phyloP scores from a whole-genome alignment of 805 yeast genomes.

The Phaffomyces antillensis region DNA sequence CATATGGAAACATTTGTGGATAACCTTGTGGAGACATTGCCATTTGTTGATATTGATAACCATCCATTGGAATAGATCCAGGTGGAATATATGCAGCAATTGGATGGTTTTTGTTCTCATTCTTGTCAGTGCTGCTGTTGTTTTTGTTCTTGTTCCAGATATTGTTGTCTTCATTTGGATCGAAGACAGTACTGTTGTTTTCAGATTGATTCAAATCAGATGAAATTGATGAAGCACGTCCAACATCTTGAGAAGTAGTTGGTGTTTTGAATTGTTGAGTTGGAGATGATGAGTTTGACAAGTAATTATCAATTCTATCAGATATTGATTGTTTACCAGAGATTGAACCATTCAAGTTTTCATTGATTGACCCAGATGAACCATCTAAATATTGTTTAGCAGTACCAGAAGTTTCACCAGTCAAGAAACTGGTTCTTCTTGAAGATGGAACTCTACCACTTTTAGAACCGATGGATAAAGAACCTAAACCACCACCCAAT shows the following conservation, averaged over 20 bases:
- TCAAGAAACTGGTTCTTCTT: slow-evolving; percentile 47
- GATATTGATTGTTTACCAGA: slow-evolving; percentile 23
- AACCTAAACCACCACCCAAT: slow-evolving; percentile 36
- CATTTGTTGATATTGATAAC: slow-evolving; percentile 3
- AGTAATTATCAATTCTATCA: slow-evolving; percentile 55
- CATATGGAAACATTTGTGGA: slow-evolving; percentile 29
- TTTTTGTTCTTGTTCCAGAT: slow-evolving; percentile 36
- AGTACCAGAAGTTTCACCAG: slow-evolving; percentile 24
- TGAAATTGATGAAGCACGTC: slow-evolving; percentile 19
- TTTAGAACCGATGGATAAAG: slow-evolving; percentile 27
- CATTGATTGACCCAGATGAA: slow-evolving; percentile 24
- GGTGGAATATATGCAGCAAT: background rate
- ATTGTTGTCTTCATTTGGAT: slow-evolving; percentile 19
- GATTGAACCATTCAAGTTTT: slow-evolving; percentile 19
- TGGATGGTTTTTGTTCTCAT: slow-evolving; percentile 40
- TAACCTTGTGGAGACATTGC: slow-evolving; percentile 16
- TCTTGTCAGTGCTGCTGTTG: slow-evolving; percentile 40
- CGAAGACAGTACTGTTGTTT: slow-evolving; percentile 27
- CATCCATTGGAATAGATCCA: background rate
- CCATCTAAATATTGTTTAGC: slow-evolving; percentile 19
- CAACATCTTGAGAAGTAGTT: slow-evolving; percentile 2
- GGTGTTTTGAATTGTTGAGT: slow-evolving; percentile 31
- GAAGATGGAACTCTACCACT: slow-evolving; percentile 31
- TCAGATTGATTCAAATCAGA: slow-evolving; percentile 28
- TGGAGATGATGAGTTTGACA: slow-evolving; percentile 36